These are phyloP conservation scores for Tilletiopsis washingtonensis DNA, from an alignment of 1,284 basidiomycete species.

Conservation along the genomic window DNA sequence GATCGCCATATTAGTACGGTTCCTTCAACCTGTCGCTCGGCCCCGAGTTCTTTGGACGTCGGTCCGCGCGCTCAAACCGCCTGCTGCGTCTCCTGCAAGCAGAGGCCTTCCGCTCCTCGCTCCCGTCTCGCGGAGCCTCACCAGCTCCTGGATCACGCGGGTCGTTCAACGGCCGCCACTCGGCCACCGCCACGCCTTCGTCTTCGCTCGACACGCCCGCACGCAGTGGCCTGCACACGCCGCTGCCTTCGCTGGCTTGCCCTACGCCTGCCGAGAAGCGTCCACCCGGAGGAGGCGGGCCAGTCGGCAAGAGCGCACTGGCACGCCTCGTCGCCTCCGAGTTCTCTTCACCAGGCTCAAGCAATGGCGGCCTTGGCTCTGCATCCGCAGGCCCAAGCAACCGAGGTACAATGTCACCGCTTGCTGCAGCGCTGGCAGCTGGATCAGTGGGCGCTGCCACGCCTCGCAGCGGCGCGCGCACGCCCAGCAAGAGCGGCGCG, in stretches of 20 bases:
- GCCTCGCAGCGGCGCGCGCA: neutral
- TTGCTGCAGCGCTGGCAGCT: neutral
- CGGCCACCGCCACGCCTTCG: neutral
- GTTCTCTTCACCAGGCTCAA: too few relatives aligned
- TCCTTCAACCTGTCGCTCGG: conserved; percentile 30
- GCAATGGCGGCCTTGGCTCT: too few relatives aligned
- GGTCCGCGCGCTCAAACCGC: conserved; percentile 33
- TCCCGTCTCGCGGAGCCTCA: neutral
- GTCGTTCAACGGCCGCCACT: neutral
- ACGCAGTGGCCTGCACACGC: neutral
- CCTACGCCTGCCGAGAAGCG: neutral
- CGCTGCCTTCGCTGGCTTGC: neutral
- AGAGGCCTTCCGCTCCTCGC: conserved; percentile 12
- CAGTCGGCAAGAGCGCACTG: too few relatives aligned
- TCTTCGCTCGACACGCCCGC: too few relatives aligned
- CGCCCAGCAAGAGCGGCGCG: neutral
- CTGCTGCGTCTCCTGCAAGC: conserved; percentile 33
- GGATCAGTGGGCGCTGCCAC: neutral
- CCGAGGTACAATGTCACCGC: too few relatives aligned
- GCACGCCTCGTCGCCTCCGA: too few relatives aligned
- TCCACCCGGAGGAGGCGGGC: too few relatives aligned
- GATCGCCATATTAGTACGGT: too few relatives aligned
- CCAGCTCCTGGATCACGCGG: neutral
- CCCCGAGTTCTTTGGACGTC: conserved; percentile 38
- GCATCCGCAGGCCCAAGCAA: too few relatives aligned